Percentiles rank a stretch among this genome's conserved stretches.
These are phyloP conservation scores for Mariannaea elegans DNA, from an alignment of 2,329 filamentous ascomycete genomes.

Conservation along the genomic window DNA sequence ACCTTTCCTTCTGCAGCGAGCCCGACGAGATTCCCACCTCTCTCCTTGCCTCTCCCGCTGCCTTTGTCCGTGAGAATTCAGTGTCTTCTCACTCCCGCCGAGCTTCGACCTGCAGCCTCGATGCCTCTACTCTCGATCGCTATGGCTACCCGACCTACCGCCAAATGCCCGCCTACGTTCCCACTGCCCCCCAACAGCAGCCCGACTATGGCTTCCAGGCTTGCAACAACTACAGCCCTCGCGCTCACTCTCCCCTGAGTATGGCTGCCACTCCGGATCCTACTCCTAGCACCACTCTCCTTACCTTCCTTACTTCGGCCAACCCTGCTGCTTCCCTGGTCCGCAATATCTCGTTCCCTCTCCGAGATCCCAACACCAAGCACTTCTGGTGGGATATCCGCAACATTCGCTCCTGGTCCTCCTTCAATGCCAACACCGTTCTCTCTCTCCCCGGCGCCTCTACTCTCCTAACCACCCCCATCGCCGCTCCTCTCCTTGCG, in stretches of 20 bases:
- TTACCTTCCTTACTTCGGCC: slow-evolving; percentile 78
- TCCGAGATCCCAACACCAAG: slow-evolving; percentile 73
- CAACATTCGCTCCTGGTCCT: slow-evolving; percentile 83
- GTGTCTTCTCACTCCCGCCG: slow-evolving; percentile 55
- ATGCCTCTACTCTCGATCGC: slow-evolving; percentile 70
- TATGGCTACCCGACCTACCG: slow-evolving; percentile 89
- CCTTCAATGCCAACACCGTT: slow-evolving; percentile 79
- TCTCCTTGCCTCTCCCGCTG: slow-evolving; percentile 74
- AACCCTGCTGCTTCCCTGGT: slow-evolving; percentile 88
- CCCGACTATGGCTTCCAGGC: slow-evolving; percentile 54
- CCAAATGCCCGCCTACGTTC: slow-evolving; percentile 65
- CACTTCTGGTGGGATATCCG: slow-evolving; percentile 98
- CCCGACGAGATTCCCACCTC: slow-evolving; percentile 50
- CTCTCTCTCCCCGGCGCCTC: slow-evolving; percentile 77
- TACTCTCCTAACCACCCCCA: slow-evolving; percentile 74
- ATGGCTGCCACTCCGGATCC: slow-evolving; percentile 53
- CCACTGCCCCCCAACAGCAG: slow-evolving; percentile 24
- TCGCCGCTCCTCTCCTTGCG: slow-evolving; percentile 70
- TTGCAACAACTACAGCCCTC: slow-evolving; percentile 52
- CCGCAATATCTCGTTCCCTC: slow-evolving; percentile 76
- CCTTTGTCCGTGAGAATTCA: slow-evolving; percentile 55
- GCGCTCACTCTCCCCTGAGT: slow-evolving; percentile 57
- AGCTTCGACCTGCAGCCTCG: slow-evolving; percentile 73
- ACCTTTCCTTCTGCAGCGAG: slow-evolving; percentile 51
- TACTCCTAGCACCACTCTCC: slow-evolving; percentile 71